Conservation (phyloP, 2,329 filamentous ascomycete genomes). For the Lasiodiplodia sp. region DNA sequence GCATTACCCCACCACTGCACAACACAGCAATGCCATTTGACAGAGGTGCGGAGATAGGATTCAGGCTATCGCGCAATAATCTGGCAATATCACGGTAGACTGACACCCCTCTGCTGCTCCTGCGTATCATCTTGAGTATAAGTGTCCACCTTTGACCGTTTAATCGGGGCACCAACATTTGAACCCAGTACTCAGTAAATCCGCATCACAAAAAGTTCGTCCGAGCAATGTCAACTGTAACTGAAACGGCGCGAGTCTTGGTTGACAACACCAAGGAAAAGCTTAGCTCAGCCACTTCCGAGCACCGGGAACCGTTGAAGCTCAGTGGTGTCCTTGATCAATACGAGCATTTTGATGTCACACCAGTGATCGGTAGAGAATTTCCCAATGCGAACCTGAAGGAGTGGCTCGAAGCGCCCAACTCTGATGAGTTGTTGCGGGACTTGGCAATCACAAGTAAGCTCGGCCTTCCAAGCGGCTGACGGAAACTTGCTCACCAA, state of each 20-base stretch:
- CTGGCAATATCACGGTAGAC: background rate
- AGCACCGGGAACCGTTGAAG: slow-evolving; percentile 51
- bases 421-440: slow-evolving; percentile 68
- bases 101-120: background rate
- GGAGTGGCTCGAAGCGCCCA: slow-evolving; percentile 68
- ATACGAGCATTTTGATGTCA: slow-evolving; percentile 65
- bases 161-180: background rate
- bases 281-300: background rate
- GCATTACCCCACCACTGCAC: slow-evolving; percentile 2
- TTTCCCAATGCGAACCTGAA: slow-evolving; percentile 64
- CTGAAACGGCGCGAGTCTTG: slow-evolving; percentile 1
- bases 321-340: slow-evolving; percentile 59
- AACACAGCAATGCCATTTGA: slow-evolving; percentile 1
- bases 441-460: slow-evolving; percentile 63
- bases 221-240: background rate
- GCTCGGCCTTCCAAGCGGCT: slow-evolving; percentile 29
- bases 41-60: background rate
- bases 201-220: background rate
- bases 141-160: background rate
- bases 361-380: slow-evolving; percentile 68
- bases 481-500: background rate
- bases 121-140: background rate
- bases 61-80: slow-evolving; percentile 7
- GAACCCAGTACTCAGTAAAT: background rate
- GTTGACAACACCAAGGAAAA: slow-evolving; percentile 21